Percentiles rank a stretch among this genome's conserved stretches.
These are phyloP conservation scores for Lenwebbia sp. DNA, from an alignment of 345 rosid species.

Conservation along the genomic window DNA sequence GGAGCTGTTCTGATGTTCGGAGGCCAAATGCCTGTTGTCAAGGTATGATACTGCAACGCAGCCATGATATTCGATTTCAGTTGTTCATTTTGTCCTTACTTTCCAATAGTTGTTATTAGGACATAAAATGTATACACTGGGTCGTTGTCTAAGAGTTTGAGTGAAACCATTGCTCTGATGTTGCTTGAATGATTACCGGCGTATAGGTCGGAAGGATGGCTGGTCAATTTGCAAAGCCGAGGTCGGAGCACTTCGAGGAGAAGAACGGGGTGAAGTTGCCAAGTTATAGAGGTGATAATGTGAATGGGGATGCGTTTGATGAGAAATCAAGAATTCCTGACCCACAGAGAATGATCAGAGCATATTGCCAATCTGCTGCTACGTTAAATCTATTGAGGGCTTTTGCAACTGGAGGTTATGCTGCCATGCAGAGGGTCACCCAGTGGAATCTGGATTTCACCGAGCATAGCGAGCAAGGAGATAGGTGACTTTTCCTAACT, in stretches of 20 bases:
- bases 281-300: conserved; percentile 12
- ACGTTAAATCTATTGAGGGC: conserved; percentile 14
- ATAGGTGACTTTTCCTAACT: not conserved
- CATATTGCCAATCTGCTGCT: conserved; percentile 11
- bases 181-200: not conserved
- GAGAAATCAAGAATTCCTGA: conserved; percentile 12
- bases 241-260: conserved; percentile 7
- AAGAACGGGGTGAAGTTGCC: conserved; percentile 14
- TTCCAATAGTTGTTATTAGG: not conserved
- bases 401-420: conserved; percentile 12
- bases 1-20: conserved; percentile 13
- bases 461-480: conserved; percentile 14
- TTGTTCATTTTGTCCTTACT: not conserved
- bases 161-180: not conserved
- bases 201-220: conserved; percentile 13
- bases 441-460: conserved; percentile 16
- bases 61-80: not conserved
- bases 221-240: conserved; percentile 13
- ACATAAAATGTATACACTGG: not conserved
- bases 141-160: not conserved
- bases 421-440: conserved; percentile 13
- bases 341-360: conserved; percentile 10
- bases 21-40: conserved; percentile 15
- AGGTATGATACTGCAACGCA: not conserved
- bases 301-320: conserved; percentile 9